phyloP scores from a whole-genome alignment of 2,329 filamentous ascomycete species.

The Bertia moriformis region DNA sequence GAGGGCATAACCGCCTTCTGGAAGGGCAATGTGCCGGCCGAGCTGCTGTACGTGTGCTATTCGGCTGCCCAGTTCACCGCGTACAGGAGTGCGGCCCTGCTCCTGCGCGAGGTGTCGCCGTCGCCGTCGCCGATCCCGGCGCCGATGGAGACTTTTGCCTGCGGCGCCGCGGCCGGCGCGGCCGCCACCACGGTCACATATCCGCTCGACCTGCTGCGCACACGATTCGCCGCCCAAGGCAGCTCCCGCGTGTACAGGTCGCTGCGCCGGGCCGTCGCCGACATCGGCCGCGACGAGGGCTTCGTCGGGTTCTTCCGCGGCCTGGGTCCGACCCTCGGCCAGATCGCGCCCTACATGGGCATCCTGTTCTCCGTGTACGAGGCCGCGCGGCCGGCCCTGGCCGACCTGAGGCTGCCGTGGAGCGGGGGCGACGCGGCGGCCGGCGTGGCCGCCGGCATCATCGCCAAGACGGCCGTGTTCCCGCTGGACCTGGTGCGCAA shows the following conservation, averaged over 20 bases:
- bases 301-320: conserved; percentile 52
- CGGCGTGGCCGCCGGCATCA: conserved; percentile 46
- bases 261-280: conserved; percentile 35
- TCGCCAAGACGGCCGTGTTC: conserved; percentile 57
- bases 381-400: conserved; percentile 32
- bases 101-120: conserved; percentile 18
- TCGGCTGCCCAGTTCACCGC: conserved; percentile 55
- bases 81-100: conserved; percentile 44
- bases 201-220: conserved; percentile 57
- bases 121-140: conserved; percentile 25
- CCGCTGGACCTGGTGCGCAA: conserved; percentile 60
- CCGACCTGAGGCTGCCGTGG: conserved; percentile 27
- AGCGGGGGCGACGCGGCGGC: conserved; percentile 52
- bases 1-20: conserved; percentile 57
- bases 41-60: conserved; percentile 58
- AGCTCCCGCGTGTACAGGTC: conserved; percentile 45
- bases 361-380: conserved; percentile 61
- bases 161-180: conserved; percentile 51
- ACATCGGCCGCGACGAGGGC: conserved; percentile 48
- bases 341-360: conserved; percentile 65
- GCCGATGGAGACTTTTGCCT: conserved; percentile 43
- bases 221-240: conserved; percentile 60
- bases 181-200: conserved; percentile 54
- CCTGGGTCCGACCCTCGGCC: conserved; percentile 46
- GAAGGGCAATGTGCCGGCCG: conserved; percentile 65